phyloP scores from a whole-genome alignment of 306 rosid species.

The Lablab purpureus region DNA sequence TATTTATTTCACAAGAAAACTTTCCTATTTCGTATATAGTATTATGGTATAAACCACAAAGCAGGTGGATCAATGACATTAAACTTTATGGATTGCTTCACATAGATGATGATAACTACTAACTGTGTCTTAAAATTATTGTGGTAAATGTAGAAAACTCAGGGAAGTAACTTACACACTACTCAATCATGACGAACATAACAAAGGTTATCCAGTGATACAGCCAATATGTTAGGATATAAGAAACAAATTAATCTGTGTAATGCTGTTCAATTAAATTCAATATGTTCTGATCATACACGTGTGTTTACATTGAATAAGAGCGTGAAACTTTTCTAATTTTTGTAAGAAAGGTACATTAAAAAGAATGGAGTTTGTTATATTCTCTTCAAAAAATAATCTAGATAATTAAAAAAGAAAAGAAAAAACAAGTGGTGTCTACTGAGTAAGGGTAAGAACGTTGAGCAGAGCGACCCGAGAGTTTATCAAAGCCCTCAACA shows the following conservation, averaged over 20 bases:
- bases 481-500: constrained; percentile 76
- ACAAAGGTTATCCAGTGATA: not conserved
- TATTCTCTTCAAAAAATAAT: not conserved
- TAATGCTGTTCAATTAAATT: constrained; percentile 15
- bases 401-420: not conserved
- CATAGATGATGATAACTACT: too few species aligned
- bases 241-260: not conserved
- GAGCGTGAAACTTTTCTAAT: constrained; percentile 1
- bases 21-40: not conserved
- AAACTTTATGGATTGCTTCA: not conserved
- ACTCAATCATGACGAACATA: not conserved
- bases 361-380: not conserved
- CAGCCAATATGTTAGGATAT: not conserved
- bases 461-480: constrained; percentile 77
- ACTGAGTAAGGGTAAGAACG: constrained; percentile 55
- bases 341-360: not conserved
- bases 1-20: not conserved
- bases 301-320: constrained; percentile 15
- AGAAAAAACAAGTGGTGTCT: not conserved
- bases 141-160: not conserved
- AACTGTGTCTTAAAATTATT: too few species aligned
- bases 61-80: too few species aligned
- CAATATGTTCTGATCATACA: constrained; percentile 3
- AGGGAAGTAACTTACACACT: not conserved
- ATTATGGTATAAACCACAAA: not conserved